Base-by-base conservation (phyloP, 345 rosid species). In the Heritiera littoralis region DNA sequence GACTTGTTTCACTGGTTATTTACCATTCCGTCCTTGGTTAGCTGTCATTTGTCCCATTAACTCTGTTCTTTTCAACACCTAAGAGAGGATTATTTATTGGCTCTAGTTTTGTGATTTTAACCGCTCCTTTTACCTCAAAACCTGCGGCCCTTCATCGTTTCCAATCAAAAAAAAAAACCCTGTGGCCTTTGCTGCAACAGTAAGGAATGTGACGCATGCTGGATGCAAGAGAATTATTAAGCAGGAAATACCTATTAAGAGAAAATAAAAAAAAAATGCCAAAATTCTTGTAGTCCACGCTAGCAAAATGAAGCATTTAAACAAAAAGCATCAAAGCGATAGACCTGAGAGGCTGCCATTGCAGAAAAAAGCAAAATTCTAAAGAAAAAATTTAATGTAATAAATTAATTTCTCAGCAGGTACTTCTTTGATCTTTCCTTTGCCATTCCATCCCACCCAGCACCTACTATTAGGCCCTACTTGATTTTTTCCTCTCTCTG, bases 321-420 rank as follows among this genome's bases (percentile, higher is more conserved):
- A 67, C 51, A 67, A 41, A 67, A 18, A 6, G 74, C 41, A 69
- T 28, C 41, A 23, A 48, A 69, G 56, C 46, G 10, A 46, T 46
- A 46, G 38, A 23, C 40, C 46, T 69, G 40, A 69, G 48, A 23
- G 40, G 58, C 45, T n/a, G 48, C 74, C 74, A 69, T 69, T 28
- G 1, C 3, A 46, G 2, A 48, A 40, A 48, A 67, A 69, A 12
- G 56, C 55, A 69, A 69, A 69, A 40, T 20, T 72, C 32, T 14
- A 9, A 20, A 30, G 49, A 30, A 18, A 72, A 54, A 28, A 13
- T 13, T 51, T 15, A 1, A 9, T 30, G 40, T 30, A 72, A 8
- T 8, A 52, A 52, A 54, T 54, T 54, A n/a, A 72, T 54, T 72
- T 72, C 28, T 35, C 38, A 35, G 38, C 38, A 40, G 4, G 6